Percentiles rank a stretch among this genome's conserved stretches.
These are phyloP conservation scores for Ilyonectria sp. DNA, from an alignment of 2,329 filamentous ascomycete species.

Conservation along the genomic window DNA sequence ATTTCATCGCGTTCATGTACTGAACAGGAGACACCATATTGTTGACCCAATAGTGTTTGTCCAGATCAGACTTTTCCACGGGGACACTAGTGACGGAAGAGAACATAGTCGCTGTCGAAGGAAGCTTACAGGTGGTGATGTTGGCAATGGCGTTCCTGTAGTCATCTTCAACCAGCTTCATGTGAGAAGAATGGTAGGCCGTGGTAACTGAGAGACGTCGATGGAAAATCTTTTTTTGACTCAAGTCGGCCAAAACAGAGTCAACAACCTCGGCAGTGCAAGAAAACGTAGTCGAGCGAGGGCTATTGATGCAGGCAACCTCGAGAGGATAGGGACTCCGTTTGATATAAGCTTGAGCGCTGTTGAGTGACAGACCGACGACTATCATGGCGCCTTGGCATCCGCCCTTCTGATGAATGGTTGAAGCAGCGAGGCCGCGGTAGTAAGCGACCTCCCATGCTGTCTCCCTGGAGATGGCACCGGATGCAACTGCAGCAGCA, in stretches of 20 bases:
- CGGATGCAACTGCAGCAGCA: conserved; percentile 60
- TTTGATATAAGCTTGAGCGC: conserved; percentile 49
- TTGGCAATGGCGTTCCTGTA: conserved; percentile 51
- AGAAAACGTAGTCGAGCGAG: conserved; percentile 60
- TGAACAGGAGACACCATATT: conserved; percentile 63
- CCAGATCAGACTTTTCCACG: conserved; percentile 47
- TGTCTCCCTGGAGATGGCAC: conserved; percentile 52
- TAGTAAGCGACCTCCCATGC: conserved; percentile 61
- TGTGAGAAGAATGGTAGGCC: conserved; percentile 63
- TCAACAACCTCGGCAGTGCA: conserved; percentile 54
- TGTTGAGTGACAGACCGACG: conserved; percentile 52
- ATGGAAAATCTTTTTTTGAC: conserved; percentile 51
- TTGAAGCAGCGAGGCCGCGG: conserved; percentile 55
- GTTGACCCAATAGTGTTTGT: conserved; percentile 60
- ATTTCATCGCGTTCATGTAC: conserved; percentile 58
- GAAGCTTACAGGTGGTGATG: conserved; percentile 37
- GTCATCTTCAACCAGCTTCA: conserved; percentile 56
- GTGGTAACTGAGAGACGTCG: conserved; percentile 55
- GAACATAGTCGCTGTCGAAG: conserved; percentile 53
- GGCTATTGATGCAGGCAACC: conserved; percentile 63
- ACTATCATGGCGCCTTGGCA: conserved; percentile 60
- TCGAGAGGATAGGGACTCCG: conserved; percentile 43
- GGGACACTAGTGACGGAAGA: conserved; percentile 57
- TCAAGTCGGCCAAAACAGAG: conserved; percentile 51
- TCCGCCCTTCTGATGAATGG: conserved; percentile 44